Percentiles rank a stretch among this genome's conserved stretches.
Evolutionary conservation across 768 basidiomycete species (phyloP).

Genomic region (Boletus reticuloceps): DNA sequence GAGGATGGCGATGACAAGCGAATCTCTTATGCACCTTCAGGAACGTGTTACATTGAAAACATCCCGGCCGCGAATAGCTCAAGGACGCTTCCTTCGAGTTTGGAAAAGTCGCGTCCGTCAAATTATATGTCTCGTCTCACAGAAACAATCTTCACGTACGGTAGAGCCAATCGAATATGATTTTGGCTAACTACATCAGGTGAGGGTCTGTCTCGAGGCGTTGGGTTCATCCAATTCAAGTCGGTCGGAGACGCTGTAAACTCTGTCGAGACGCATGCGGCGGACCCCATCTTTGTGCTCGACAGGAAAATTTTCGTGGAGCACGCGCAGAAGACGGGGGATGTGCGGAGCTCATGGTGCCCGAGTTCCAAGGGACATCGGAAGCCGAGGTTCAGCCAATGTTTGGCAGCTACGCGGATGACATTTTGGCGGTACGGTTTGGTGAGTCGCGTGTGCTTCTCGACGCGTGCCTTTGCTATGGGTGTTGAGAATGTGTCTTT

Average conservation of each 20-base stretch:
- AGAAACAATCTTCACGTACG: not conserved
- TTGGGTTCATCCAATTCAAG: constrained; percentile 45
- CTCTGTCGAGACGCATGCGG: constrained; percentile 33
- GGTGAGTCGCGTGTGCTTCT: constrained; percentile 11
- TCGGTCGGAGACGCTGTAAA: constrained; percentile 35
- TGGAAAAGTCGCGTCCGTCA: constrained; percentile 39
- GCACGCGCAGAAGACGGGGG: constrained; percentile 29
- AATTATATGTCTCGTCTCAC: constrained; percentile 30
- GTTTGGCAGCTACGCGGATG: constrained; percentile 20
- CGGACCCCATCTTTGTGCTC: constrained; percentile 48
- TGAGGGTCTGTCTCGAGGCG: constrained; percentile 42
- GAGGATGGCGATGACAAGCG: not conserved
- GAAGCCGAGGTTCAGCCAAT: constrained; percentile 26
- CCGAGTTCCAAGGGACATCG: constrained; percentile 20
- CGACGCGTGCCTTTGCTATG: not conserved
- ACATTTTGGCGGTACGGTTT: constrained; percentile 31
- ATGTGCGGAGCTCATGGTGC: constrained; percentile 21
- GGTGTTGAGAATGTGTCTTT: not conserved
- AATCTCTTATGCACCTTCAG: constrained; percentile 27
- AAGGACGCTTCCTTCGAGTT: constrained; percentile 41
- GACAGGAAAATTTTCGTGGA: constrained; percentile 46
- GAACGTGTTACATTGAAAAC: constrained; percentile 47
- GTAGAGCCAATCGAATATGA: not conserved
- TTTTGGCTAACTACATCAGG: constrained; percentile 17
- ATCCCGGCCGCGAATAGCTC: constrained; percentile 47